Conservation (phyloP, 768 basidiomycete genomes). For the Termitomyces sp. region DNA sequence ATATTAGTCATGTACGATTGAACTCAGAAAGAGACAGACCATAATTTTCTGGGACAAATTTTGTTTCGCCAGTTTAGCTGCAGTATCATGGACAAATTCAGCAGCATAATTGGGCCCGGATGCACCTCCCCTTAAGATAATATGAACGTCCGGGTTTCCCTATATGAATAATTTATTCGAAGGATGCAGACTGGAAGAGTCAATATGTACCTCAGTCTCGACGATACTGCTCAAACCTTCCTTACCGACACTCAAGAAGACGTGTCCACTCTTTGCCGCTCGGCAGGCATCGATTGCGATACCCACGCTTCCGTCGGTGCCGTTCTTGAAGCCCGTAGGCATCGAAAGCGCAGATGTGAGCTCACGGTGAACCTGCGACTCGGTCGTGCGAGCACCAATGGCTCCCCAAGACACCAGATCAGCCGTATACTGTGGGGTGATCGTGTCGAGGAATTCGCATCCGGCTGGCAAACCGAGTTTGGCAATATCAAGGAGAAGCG, state of each 20-base stretch:
- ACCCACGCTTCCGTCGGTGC: constrained; percentile 87
- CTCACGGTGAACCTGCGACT: constrained; percentile 91
- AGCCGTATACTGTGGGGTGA: constrained; percentile 78
- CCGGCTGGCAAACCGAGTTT: constrained; percentile 90
- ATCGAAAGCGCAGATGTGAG: constrained; percentile 84
- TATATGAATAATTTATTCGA: constrained; percentile 19
- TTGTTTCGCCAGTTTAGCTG: constrained; percentile 72
- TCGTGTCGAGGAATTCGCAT: constrained; percentile 89
- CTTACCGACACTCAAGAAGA: constrained; percentile 96
- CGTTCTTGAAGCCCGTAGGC: constrained; percentile 98
- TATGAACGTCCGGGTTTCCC: constrained; percentile 90
- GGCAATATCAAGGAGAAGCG: constrained; percentile 81
- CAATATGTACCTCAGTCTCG: constrained; percentile 72
- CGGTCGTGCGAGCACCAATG: constrained; percentile 90
- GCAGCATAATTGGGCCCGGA: constrained; percentile 86
- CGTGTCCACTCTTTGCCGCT: constrained; percentile 85
- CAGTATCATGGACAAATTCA: constrained; percentile 73
- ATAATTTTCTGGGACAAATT: constrained; percentile 78
- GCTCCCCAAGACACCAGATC: constrained; percentile 92
- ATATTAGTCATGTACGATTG: background rate
- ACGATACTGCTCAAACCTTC: constrained; percentile 93
- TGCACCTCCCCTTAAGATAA: constrained; percentile 89
- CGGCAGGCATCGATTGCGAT: constrained; percentile 96
- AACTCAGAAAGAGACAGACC: constrained; percentile 38
- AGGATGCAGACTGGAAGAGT: background rate